Conservation (phyloP, 202 grass and related monocot genomes). For the Schoenoplectus tabernaemontani region DNA sequence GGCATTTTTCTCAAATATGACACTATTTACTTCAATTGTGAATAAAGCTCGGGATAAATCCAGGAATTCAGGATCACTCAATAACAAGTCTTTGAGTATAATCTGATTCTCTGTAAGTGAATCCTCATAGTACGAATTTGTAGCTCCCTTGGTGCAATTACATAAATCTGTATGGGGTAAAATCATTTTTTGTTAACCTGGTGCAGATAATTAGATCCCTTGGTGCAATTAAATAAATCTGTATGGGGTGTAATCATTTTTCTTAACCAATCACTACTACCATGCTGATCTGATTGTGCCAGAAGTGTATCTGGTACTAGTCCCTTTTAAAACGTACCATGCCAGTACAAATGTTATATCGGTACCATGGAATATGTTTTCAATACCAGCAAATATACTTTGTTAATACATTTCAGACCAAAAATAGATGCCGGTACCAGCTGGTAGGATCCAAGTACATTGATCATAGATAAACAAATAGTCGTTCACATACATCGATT, state of each 20-base stretch:
- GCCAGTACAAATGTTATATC: no score
- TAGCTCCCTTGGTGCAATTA: not conserved
- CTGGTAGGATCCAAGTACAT: not conserved
- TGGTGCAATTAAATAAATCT: constrained; percentile 23
- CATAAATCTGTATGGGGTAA: constrained; percentile 31
- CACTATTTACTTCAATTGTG: constrained; percentile 16
- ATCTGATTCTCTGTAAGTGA: constrained; percentile 51
- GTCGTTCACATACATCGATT: not conserved
- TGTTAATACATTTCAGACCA: not conserved
- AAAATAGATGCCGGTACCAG: not conserved
- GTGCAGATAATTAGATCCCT: not conserved
- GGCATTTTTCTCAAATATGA: not conserved
- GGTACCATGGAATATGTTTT: not conserved
- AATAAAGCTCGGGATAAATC: constrained; percentile 43
- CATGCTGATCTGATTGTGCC: not conserved
- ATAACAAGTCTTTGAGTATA: constrained; percentile 39
- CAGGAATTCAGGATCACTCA: constrained; percentile 52
- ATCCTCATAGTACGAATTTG: constrained; percentile 8
- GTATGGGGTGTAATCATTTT: constrained; percentile 18
- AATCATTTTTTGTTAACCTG: not conserved
- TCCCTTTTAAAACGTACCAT: not conserved
- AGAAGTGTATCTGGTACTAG: not conserved
- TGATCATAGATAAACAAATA: not conserved
- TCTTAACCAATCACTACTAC: not conserved
- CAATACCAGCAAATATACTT: not conserved